Percentiles rank a stretch among this genome's conserved stretches.
Evolutionary conservation across 306 rosid genomes (phyloP).

Genomic region (Prinsepia uniflora): DNA sequence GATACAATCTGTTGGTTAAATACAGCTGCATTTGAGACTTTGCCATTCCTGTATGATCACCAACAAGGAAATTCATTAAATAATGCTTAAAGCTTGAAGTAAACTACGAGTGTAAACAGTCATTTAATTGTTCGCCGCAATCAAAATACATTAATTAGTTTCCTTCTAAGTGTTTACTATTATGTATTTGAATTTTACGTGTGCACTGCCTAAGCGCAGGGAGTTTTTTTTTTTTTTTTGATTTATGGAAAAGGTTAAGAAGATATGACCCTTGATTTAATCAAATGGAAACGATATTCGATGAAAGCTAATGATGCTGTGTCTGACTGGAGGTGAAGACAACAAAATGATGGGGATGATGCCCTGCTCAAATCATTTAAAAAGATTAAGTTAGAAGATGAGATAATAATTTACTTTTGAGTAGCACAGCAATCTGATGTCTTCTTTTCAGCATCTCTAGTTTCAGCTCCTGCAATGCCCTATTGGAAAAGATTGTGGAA

Average conservation of each 20-base stretch:
- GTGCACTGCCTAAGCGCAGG: background rate
- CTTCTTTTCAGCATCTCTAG: background rate
- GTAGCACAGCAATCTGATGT: background rate
- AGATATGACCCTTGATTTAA: background rate
- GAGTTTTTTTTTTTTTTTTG: background rate
- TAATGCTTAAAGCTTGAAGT: no score
- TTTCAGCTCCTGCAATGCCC: background rate
- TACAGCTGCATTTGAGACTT: background rate
- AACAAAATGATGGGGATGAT: background rate
- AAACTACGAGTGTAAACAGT: background rate
- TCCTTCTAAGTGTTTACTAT: background rate
- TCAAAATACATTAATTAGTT: background rate
- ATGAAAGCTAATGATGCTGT: background rate
- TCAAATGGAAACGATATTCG: background rate
- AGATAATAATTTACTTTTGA: background rate
- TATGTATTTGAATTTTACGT: background rate
- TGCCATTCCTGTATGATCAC: constrained; percentile 11
- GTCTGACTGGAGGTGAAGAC: constrained; percentile 2
- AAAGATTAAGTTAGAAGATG: background rate
- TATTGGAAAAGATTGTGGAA: background rate
- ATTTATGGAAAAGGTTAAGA: background rate
- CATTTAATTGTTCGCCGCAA: background rate
- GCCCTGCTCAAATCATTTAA: background rate
- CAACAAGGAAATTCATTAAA: background rate
- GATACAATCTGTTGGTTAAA: background rate